Conservation (phyloP, 2,329 filamentous ascomycete species). For the Tolypocladium ophioglossoides region DNA sequence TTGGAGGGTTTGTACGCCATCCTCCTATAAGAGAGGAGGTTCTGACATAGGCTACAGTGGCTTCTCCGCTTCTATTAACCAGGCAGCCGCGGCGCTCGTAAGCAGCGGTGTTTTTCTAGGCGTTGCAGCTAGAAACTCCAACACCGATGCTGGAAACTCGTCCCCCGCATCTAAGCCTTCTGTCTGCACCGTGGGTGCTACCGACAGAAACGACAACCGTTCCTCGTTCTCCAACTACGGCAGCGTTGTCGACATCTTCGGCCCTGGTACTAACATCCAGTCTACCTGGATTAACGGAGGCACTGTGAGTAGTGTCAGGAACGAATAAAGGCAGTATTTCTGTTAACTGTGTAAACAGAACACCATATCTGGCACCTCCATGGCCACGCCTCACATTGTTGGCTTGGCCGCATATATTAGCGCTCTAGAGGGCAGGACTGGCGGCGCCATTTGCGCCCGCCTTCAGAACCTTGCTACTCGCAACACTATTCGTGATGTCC, state of each 20-base stretch:
- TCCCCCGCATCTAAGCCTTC: conserved; percentile 12
- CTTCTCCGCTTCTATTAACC: conserved; percentile 31
- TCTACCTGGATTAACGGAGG: conserved; percentile 32
- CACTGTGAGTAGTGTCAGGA: conserved; percentile 12
- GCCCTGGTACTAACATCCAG: conserved; percentile 30
- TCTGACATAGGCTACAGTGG: conserved; percentile 13
- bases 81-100: conserved; percentile 31
- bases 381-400: conserved; percentile 10
- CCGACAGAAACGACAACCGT: conserved; percentile 16
- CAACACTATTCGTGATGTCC: conserved; percentile 20
- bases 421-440: conserved; percentile 18
- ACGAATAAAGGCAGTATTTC: neutral
- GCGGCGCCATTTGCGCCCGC: conserved; percentile 19
- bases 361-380: conserved; percentile 25
- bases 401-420: conserved; percentile 14
- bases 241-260: conserved; percentile 31
- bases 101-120: conserved; percentile 33
- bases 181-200: conserved; percentile 10
- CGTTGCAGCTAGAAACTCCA: conserved; percentile 38
- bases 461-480: conserved; percentile 20
- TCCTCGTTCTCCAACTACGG: conserved; percentile 35
- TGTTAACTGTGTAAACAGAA: neutral
- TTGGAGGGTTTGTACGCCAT: conserved; percentile 19
- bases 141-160: conserved; percentile 4
- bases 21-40: no score